phyloP scores from a whole-genome alignment of 2,329 filamentous ascomycete genomes.

The Cryphonectria japonica region DNA sequence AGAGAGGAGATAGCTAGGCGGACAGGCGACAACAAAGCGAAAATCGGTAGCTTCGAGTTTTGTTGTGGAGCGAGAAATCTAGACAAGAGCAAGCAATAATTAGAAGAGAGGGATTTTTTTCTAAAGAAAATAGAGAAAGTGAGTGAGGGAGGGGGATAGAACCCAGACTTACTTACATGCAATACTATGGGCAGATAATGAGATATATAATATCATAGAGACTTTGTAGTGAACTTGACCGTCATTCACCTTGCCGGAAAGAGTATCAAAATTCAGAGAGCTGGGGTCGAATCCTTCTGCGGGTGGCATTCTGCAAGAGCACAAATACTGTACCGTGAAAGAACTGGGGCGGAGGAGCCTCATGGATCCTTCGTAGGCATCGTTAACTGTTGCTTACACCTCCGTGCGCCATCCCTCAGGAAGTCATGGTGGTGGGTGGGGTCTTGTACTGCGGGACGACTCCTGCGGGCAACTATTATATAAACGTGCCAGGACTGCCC shows the following conservation, averaged over 20 bases:
- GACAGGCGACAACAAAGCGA: background rate
- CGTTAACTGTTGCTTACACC: background rate
- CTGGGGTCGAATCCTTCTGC: slow-evolving; percentile 6
- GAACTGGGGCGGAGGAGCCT: slow-evolving; percentile 3
- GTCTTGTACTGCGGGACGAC: background rate
- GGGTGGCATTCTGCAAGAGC: background rate
- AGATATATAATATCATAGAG: background rate
- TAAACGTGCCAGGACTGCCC: background rate
- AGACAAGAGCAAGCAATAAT: too few relatives aligned
- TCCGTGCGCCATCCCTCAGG: background rate
- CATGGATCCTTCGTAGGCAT: background rate
- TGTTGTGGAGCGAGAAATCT: background rate
- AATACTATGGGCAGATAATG: background rate
- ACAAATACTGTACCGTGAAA: background rate
- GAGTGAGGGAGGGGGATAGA: background rate
- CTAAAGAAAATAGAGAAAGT: too few relatives aligned
- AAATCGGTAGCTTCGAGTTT: background rate
- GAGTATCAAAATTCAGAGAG: background rate
- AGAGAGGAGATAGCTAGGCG: background rate
- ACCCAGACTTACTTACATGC: background rate
- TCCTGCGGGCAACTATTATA: background rate
- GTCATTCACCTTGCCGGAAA: background rate
- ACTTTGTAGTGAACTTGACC: background rate
- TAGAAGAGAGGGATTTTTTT: too few relatives aligned
- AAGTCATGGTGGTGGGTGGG: background rate